Evolutionary conservation across 2,329 filamentous ascomycete species (phyloP).

Genomic region (Fusarium mexicanum): DNA sequence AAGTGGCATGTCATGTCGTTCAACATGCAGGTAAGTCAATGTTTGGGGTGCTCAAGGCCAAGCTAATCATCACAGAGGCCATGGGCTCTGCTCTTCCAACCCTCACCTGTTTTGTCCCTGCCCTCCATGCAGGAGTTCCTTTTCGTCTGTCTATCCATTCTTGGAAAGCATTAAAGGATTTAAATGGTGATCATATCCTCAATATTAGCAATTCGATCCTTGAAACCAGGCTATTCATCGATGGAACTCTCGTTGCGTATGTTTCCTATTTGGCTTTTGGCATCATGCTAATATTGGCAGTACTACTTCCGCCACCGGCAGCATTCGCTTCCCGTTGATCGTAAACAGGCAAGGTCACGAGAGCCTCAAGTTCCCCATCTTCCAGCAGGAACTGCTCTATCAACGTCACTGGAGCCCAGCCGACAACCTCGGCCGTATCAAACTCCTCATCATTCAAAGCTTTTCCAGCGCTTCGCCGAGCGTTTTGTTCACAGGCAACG

Average conservation of each 20-base stretch:
- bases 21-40: conserved; percentile 56
- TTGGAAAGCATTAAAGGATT: conserved; percentile 67
- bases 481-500: conserved; percentile 66
- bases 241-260: conserved; percentile 72
- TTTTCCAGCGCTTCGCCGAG: conserved; percentile 64
- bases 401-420: conserved; percentile 77
- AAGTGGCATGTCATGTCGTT: conserved; percentile 78
- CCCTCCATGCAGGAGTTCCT: conserved; percentile 63
- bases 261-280: neutral
- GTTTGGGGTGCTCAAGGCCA: neutral
- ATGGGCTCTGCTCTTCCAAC: conserved; percentile 67
- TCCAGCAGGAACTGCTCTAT: conserved; percentile 73
- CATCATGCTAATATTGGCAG: conserved; percentile 47
- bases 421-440: conserved; percentile 79
- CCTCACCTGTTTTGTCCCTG: conserved; percentile 77
- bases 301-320: conserved; percentile 63
- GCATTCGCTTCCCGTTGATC: conserved; percentile 61
- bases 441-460: conserved; percentile 78
- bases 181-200: neutral
- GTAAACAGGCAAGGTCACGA: conserved; percentile 64
- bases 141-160: conserved; percentile 81
- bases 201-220: conserved; percentile 67
- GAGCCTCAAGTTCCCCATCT: conserved; percentile 76
- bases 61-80: conserved; percentile 54
- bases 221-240: conserved; percentile 74